Conservation (phyloP, 768 basidiomycete genomes). For the Phallus indusiatus region DNA sequence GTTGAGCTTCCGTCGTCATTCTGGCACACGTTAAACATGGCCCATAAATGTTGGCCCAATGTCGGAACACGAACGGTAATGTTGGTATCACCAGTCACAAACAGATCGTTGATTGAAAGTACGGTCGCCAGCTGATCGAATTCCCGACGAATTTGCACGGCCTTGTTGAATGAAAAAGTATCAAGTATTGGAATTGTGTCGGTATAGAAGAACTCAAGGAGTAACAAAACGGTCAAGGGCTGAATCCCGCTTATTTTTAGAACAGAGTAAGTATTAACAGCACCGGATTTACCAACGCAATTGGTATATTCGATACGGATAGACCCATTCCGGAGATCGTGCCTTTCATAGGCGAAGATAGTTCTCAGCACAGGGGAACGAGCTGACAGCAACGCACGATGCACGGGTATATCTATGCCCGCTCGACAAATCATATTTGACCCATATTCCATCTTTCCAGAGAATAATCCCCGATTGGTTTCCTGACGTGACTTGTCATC, state of each 20-base stretch:
- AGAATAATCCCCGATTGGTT: slow-evolving; percentile 10
- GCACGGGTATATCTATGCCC: slow-evolving; percentile 43
- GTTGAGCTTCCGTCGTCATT: not conserved
- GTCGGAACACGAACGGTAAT: not conserved
- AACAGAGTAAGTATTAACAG: slow-evolving; percentile 12
- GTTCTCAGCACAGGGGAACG: slow-evolving; percentile 42
- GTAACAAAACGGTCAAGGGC: slow-evolving; percentile 58
- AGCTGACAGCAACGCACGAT: slow-evolving; percentile 55
- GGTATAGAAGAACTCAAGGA: slow-evolving; percentile 81
- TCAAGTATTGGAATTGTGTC: slow-evolving; percentile 61
- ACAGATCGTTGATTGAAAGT: not conserved
- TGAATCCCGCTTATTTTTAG: slow-evolving; percentile 47
- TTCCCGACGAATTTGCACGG: not conserved
- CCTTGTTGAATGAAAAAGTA: not conserved
- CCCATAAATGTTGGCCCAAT: not conserved
- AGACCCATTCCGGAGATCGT: not conserved
- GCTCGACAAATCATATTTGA: slow-evolving; percentile 55
- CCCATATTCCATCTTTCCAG: slow-evolving; percentile 31
- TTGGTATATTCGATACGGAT: not conserved
- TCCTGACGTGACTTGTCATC: not conserved
- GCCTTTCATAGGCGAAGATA: slow-evolving; percentile 25
- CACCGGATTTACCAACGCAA: not conserved
- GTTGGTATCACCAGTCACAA: not conserved
- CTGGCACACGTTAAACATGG: not conserved
- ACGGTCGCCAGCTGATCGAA: slow-evolving; percentile 15